Evolutionary conservation across 371 early-diverging fungal genomes (phyloP).

Genomic region (Lichtheimia ramosa): DNA sequence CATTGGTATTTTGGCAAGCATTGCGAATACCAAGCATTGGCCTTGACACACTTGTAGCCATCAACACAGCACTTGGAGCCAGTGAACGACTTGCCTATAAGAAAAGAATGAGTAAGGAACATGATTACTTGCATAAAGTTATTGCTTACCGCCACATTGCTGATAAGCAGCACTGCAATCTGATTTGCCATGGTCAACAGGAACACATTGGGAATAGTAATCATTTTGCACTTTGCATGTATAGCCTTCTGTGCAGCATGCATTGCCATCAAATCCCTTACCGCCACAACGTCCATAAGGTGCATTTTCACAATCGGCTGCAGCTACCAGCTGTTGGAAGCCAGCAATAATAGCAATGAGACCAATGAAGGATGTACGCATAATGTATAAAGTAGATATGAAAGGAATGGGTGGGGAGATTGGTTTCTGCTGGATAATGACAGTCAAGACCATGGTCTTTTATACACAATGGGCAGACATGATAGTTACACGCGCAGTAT

Average conservation of each 20-base stretch:
- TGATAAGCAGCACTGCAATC: constrained; percentile 20
- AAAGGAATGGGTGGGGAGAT: constrained; percentile 5
- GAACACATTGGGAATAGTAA: constrained; percentile 12
- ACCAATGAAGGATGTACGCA: constrained; percentile 8
- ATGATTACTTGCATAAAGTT: neutral
- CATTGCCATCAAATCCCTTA: constrained; percentile 6
- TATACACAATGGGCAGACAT: too few relatives aligned
- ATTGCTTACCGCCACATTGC: constrained; percentile 36
- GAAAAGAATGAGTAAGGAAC: too few relatives aligned
- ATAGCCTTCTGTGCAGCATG: constrained; percentile 9
- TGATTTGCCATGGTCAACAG: constrained; percentile 1
- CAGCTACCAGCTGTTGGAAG: constrained; percentile 2
- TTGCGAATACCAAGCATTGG: constrained; percentile 33
- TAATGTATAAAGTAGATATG: neutral
- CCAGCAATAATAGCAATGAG: constrained; percentile 6
- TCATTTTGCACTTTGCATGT: constrained; percentile 11
- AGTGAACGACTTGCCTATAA: constrained; percentile 23
- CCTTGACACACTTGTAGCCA: constrained; percentile 30
- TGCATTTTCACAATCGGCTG: constrained; percentile 6
- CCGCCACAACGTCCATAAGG: constrained; percentile 11
- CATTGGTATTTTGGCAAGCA: constrained; percentile 24
- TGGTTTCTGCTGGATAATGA: neutral
- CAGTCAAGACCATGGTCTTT: neutral
- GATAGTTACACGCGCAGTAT: too few relatives aligned
- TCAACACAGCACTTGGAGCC: constrained; percentile 39